These are phyloP conservation scores for Reutealis trisperma DNA, from an alignment of 345 rosid species.

Conservation along the genomic window DNA sequence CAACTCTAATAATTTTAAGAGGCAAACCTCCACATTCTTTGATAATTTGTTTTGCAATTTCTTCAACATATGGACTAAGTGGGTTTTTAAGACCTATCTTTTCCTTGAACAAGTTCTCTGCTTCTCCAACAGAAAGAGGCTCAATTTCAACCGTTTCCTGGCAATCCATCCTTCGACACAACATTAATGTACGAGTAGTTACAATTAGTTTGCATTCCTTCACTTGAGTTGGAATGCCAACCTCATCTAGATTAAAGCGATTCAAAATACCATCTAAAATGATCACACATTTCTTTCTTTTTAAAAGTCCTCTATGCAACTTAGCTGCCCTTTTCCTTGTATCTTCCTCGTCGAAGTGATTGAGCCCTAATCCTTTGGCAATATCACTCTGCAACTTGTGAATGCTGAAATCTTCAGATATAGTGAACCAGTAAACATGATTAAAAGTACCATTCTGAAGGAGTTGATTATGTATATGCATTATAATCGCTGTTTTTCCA, in stretches of 20 bases:
- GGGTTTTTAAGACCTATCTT: not conserved
- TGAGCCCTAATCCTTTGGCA: not conserved
- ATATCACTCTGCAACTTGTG: slow-evolving; percentile 12
- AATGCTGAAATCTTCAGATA: slow-evolving; percentile 5
- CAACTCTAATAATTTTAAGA: slow-evolving; percentile 2
- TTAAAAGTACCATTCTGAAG: slow-evolving; percentile 4
- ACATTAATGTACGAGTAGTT: slow-evolving; percentile 7
- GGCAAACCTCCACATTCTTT: slow-evolving; percentile 33
- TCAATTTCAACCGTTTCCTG: not conserved
- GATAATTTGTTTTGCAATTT: slow-evolving; percentile 3
- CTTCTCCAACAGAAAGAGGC: slow-evolving; percentile 10
- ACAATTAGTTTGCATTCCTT: slow-evolving; percentile 13
- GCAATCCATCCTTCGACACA: slow-evolving; percentile 13
- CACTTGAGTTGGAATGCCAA: slow-evolving; percentile 11
- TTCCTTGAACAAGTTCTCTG: not conserved
- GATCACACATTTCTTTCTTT: slow-evolving; percentile 6
- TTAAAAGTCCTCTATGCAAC: not conserved
- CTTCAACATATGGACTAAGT: not conserved
- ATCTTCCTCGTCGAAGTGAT: not conserved
- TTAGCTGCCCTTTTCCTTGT: not conserved
- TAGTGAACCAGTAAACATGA: slow-evolving; percentile 15
- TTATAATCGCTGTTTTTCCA: slow-evolving; percentile 18
- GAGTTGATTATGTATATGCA: slow-evolving; percentile 19
- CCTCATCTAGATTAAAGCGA: not conserved
- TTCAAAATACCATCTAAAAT: slow-evolving; percentile 19